Conservation (phyloP, 441 rosid genomes). For the Populus hybrid region DNA sequence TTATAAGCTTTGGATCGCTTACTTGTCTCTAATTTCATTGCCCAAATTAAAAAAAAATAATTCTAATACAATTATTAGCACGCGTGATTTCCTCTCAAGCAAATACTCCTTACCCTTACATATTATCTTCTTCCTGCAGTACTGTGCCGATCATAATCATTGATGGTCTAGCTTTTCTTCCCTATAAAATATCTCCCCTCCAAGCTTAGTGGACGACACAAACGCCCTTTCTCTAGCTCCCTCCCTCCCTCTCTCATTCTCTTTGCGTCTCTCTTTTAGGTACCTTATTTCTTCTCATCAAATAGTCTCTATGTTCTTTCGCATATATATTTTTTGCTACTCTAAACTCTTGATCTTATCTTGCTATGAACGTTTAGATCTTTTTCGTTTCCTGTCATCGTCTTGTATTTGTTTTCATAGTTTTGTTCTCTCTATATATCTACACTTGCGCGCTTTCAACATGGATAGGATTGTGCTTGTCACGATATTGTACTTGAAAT, state of each 20-base stretch:
- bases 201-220: conserved; percentile 23
- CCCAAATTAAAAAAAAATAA: not conserved
- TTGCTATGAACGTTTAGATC: not conserved
- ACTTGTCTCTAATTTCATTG: no score
- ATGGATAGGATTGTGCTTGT: not conserved
- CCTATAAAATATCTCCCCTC: conserved; percentile 29
- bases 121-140: conserved; percentile 8
- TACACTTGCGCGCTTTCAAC: not conserved
- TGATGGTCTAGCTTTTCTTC: conserved; percentile 5
- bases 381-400: not conserved
- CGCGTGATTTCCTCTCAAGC: conserved; percentile 9
- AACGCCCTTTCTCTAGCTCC: not conserved
- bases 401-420: conserved; percentile 10
- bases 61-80: no score
- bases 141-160: conserved; percentile 15
- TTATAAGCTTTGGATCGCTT: not conserved
- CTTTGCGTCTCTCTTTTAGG: conserved; percentile 8
- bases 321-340: not conserved
- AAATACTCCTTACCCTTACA: not conserved
- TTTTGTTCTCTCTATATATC: conserved; percentile 3
- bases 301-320: not conserved
- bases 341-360: not conserved
- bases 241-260: not conserved
- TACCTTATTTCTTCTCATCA: not conserved
- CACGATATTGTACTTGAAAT: not conserved